Base-by-base conservation (phyloP, 2,329 filamentous ascomycete genomes). In the Aspergillus pseudonomiae region DNA sequence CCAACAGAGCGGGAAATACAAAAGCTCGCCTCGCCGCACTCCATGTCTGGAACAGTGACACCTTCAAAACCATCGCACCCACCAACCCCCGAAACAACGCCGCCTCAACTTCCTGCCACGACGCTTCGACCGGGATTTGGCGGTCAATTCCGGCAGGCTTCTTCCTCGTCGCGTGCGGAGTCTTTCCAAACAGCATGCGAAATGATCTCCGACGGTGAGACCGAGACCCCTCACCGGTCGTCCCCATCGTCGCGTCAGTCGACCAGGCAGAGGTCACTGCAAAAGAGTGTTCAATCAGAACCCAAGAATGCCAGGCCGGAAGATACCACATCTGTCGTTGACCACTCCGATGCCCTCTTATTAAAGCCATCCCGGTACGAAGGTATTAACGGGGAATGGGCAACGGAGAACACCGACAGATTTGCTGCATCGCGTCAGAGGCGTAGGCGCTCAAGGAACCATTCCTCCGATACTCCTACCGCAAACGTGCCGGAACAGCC, bases 51-150 rank as follows among this genome's bases (percentile, higher is more conserved):
- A 34, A 70, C 69, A 43, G 80, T 81, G 60, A 91, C 89, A 6
- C 88, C 89, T 57, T 84, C 87, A 32, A 86, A 87, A 67, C 86
- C 89, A 67, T 84, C 85, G 71, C 91, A 88, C 70, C 89, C 89
- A 19, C 90, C 89, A 36, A 93, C 91, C 3, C 91, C 91, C 39
- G 91, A 93, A 77, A 85, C 90, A 53, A 93, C 91, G 19, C 91
- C 90, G 59, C 91, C 91, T 41, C 85, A 87, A 63, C 68, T 72
- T 36, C 67, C 71, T 28, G 71, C 75, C n/a, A 68, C 68, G 6
- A 60, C 32, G 6, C 67, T 71, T 61, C 75, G 72, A 60, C 69
- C 84, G 21, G 74, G 76, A 21, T 71, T 82, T 34, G 26, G 48
- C 52, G 78, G 77, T 65, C 84, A 88, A 66, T 83, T 85, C 26